phyloP scores from a whole-genome alignment of 208 protist genomes.

The Trypanosoma conorhini region DNA sequence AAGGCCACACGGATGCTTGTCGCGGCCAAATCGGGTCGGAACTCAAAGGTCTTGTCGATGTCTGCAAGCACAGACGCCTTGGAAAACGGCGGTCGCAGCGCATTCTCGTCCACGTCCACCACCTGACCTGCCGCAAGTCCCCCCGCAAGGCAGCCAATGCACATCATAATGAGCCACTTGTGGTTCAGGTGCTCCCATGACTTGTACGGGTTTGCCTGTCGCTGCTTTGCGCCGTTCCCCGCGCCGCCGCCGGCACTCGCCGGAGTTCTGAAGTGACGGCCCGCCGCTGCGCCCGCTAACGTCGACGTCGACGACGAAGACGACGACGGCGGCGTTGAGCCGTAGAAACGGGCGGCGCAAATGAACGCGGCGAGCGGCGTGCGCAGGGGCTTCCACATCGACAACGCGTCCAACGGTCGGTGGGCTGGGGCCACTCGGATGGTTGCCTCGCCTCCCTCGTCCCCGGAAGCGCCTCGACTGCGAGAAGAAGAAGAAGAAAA shows the following conservation, averaged over 20 bases:
- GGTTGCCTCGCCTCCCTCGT: not conserved
- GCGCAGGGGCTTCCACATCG: conserved; percentile 8
- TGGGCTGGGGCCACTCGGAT: not conserved
- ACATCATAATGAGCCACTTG: conserved; percentile 84
- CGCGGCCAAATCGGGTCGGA: conserved; percentile 77
- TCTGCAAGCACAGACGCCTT: conserved; percentile 57
- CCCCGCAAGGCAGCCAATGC: conserved; percentile 68
- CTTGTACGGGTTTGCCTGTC: conserved; percentile 81
- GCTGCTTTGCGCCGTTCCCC: conserved; percentile 26
- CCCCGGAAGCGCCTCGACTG: not conserved
- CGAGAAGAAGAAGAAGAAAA: conserved; percentile 7
- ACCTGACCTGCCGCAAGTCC: conserved; percentile 66
- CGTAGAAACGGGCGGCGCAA: conserved; percentile 7
- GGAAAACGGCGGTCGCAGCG: conserved; percentile 64
- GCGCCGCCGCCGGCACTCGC: conserved; percentile 51
- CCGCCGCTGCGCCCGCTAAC: not conserved
- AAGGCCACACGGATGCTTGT: conserved; percentile 80
- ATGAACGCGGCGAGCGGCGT: not conserved
- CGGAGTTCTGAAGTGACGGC: conserved; percentile 38
- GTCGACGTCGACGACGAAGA: not conserved
- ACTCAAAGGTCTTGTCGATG: conserved; percentile 68
- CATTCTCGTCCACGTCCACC: conserved; percentile 76
- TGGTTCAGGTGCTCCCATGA: conserved; percentile 88
- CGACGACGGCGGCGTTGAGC: not conserved
- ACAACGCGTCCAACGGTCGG: not conserved